phyloP scores from a whole-genome alignment of 2,329 filamentous ascomycete species.

The Alternaria sp. region DNA sequence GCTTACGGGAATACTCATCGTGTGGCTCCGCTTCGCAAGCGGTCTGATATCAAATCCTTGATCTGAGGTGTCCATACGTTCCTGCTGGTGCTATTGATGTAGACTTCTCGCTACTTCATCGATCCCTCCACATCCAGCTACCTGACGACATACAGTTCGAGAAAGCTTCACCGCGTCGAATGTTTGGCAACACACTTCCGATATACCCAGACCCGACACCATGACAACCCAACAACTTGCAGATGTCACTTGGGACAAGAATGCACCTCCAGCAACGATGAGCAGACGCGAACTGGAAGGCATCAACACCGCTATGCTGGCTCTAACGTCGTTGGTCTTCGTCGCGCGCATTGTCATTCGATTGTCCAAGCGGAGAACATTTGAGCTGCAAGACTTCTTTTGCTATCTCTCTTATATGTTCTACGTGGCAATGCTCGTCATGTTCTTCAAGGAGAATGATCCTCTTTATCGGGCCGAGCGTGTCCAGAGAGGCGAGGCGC shows the following conservation, averaged over 20 bases:
- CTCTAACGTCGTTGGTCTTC: slow-evolving; percentile 18
- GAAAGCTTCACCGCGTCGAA: not conserved
- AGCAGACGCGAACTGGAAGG: slow-evolving; percentile 8
- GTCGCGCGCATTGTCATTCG: slow-evolving; percentile 11
- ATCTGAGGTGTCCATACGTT: not conserved
- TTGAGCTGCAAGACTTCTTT: slow-evolving; percentile 25
- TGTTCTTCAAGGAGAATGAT: slow-evolving; percentile 20
- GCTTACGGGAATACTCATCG: not conserved
- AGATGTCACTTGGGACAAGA: not conserved
- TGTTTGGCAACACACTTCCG: not conserved
- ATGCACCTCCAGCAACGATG: not conserved
- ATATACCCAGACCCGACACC: not conserved
- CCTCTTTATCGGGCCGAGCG: not conserved
- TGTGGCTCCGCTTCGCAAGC: not conserved
- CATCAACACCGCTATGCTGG: slow-evolving; percentile 20
- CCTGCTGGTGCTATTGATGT: not conserved
- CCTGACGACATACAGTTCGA: not conserved
- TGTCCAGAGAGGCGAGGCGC: not conserved
- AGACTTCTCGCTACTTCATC: not conserved
- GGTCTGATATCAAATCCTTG: not conserved
- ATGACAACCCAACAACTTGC: not conserved
- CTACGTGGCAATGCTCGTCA: slow-evolving; percentile 38
- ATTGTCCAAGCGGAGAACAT: slow-evolving; percentile 12
- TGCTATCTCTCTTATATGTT: slow-evolving; percentile 35
- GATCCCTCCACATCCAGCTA: not conserved